Evolutionary conservation across 2,329 filamentous ascomycete species (phyloP), one percentile per base, ranked within the genome.

Genomic region (Paraconiothyrium brasiliense): DNA sequence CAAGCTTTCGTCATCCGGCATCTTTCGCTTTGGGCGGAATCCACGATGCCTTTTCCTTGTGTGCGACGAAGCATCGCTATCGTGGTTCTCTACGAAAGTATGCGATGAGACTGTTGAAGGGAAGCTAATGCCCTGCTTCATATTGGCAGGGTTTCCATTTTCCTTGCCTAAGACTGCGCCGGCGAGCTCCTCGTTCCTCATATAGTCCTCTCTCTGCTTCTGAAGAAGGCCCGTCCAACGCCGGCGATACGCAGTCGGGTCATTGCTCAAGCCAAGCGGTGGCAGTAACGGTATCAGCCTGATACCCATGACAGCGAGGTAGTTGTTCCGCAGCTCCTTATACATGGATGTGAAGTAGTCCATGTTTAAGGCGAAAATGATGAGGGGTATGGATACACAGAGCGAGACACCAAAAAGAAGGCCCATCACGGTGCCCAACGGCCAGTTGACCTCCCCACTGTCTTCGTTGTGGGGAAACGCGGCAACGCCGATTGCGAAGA

Each of bases 401-500:
- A 62, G 50, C 16, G 59, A 58, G 9, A 58, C 57, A 2, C 59
- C 59, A 35, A 62, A 59, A 2, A 62, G 20, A 14, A 62, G 54
- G 4, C 57, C 60, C 39, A 46, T 62, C 10, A 62, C 57, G 14
- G 57, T 37, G 7, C 54, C 48, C 16, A 62, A 47, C 2, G 60
- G 60, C 60, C 57, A 62, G 24, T 54, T 54, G 4, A 50, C 58
- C 22, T 59, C 57, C 35, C 60, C 57, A 16, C 54, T 62, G 2
- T 22, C 48, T 0, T 30, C 37, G 14, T 62, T 43, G 37, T 59
- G 58, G 2, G 64, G 64, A 37, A 67, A 67, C 6, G 57, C 51
- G 9, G 57, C 56, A 13, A 66, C 52, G 7, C 46, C 57, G 10
- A 66, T 54, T 11, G 64, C 59, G 32, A 66, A 66, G 57, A 66